Evolutionary conservation across 306 rosid species (phyloP), one percentile per base, ranked within the genome.

Genomic region (Hippophae rhamnoides): DNA sequence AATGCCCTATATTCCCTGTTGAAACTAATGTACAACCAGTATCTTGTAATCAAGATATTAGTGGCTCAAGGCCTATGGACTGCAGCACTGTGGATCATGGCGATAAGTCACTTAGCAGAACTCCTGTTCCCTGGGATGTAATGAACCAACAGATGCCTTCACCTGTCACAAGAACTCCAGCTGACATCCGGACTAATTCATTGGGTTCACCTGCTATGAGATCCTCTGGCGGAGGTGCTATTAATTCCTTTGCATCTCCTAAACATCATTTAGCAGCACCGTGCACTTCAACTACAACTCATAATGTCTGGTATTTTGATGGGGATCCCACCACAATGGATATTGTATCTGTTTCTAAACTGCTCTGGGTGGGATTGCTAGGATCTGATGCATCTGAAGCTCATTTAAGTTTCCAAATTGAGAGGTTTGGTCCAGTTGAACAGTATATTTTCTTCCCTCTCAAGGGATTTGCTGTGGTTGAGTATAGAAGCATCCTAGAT

Each of bases 281-380:
- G 43, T 58, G 73, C 61, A 60, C 74, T 63, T 76, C 85, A 54
- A 42, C 85, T 18, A 60, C 62, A 49, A 55, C 72, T 74, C 95
- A 79, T 66, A 69, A 41, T 47, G 66, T 78, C 63, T 92, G 96
- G 95, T 78, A 70, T 63, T 85, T 64, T 71, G 96, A 92, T 67
- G 98, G 98, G 61, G 98, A 92, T 75, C 79, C 79, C 12, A 86
- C 86, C 45, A 75, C 93, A 72, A 70, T 92, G 87, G 95, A 85
- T 71, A 66, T 92, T 71, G 81, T 83, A 53, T 75, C 96, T 56
- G 98, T 96, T 67, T 81, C 98, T 62, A 92, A 72, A 78, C 87
- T 78, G 79, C 87, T 92, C 72, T 87, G 98, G 95, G 79, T 92
- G 62, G 92, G 98, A 49, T 70, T 65, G 71, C 65, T 63, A 8